Evolutionary conservation across 345 rosid species (phyloP).

Genomic region (Abelmoschus esculentus): DNA sequence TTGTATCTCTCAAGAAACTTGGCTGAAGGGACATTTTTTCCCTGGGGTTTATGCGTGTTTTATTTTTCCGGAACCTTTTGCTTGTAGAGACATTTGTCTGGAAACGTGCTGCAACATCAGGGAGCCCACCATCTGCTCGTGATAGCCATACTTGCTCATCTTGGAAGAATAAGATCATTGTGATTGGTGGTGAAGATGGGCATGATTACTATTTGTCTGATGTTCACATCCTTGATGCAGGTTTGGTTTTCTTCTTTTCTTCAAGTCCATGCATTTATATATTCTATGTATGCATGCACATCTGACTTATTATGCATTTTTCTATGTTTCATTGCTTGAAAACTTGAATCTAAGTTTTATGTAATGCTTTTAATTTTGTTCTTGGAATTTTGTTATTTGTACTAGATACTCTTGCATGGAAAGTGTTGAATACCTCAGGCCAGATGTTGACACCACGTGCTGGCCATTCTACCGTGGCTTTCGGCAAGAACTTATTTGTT

Average conservation of each 20-base stretch:
- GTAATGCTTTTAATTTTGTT: constrained; percentile 13
- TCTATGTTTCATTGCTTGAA: not conserved
- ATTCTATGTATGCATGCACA: not conserved
- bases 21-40: not conserved
- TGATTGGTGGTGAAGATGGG: constrained; percentile 97
- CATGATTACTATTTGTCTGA: constrained; percentile 90
- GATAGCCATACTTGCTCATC: constrained; percentile 97
- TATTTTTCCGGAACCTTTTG: not conserved
- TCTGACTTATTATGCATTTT: not conserved
- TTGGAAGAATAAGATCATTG: constrained; percentile 82
- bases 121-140: constrained; percentile 82
- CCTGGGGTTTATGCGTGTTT: not conserved
- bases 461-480: constrained; percentile 81
- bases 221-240: constrained; percentile 93
- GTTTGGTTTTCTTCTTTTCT: constrained; percentile 24
- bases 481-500: constrained; percentile 82
- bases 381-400: constrained; percentile 11
- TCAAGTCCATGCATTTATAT: not conserved
- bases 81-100: constrained; percentile 87
- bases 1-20: not conserved
- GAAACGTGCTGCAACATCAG: constrained; percentile 69
- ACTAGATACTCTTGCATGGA: constrained; percentile 83
- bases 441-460: constrained; percentile 87
- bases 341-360: not conserved
- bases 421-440: constrained; percentile 72